Percentiles rank a stretch among this genome's conserved stretches.
These are phyloP conservation scores for Galerina sulciceps DNA, from an alignment of 768 basidiomycete species.

Conservation along the genomic window DNA sequence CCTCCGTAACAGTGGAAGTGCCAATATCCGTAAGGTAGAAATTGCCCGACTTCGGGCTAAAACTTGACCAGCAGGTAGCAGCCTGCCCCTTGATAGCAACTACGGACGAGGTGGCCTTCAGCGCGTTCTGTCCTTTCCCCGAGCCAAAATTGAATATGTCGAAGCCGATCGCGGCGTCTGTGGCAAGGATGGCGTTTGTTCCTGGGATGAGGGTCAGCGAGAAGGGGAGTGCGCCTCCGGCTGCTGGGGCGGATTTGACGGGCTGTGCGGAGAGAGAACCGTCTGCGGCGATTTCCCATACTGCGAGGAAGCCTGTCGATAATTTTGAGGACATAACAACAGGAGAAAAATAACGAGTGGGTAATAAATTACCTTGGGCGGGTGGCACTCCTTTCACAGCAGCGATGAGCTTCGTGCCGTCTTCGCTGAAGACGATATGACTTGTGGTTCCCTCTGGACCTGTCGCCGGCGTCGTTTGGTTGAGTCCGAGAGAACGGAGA, in stretches of 20 bases:
- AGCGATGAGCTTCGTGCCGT: slow-evolving; percentile 46
- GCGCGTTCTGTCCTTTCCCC: slow-evolving; percentile 8
- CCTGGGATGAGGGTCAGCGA: slow-evolving; percentile 45
- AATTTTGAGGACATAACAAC: background rate
- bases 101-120: slow-evolving; percentile 32
- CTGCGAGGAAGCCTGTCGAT: slow-evolving; percentile 48
- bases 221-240: slow-evolving; percentile 52
- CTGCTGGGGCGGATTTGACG: slow-evolving; percentile 31
- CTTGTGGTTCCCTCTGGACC: slow-evolving; percentile 49
- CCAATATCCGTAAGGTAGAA: slow-evolving; percentile 50
- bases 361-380: slow-evolving; percentile 26
- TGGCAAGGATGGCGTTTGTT: slow-evolving; percentile 39
- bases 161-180: slow-evolving; percentile 43
- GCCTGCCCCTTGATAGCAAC: slow-evolving; percentile 41
- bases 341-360: background rate
- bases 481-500: slow-evolving; percentile 44
- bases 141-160: slow-evolving; percentile 40
- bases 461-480: slow-evolving; percentile 55
- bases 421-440: slow-evolving; percentile 52
- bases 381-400: slow-evolving; percentile 54
- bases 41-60: slow-evolving; percentile 44
- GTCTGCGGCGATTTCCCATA: slow-evolving; percentile 48
- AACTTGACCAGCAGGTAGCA: slow-evolving; percentile 49
- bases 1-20: slow-evolving; percentile 46
- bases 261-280: slow-evolving; percentile 49